Conservation (phyloP, 192 early-diverging fungal genomes). For the Radiomyces spectabilis region DNA sequence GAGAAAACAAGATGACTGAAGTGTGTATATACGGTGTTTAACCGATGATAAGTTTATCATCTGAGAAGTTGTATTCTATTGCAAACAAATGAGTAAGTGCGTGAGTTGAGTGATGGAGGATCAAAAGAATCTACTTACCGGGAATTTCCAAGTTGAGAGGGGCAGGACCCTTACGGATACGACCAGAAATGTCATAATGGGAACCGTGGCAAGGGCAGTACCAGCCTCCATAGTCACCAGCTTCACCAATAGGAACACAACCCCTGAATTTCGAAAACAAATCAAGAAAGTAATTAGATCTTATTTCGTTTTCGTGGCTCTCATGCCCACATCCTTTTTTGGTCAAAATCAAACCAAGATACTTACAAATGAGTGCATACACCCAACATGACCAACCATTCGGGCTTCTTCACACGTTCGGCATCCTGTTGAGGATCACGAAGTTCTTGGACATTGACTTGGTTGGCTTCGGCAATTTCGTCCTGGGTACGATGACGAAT, state of each 20-base stretch:
- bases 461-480: constrained; percentile 91
- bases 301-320: no score
- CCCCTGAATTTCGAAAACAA: constrained; percentile 45
- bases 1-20: background rate
- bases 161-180: constrained; percentile 97
- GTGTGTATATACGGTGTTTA: constrained; percentile 30
- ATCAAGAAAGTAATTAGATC: background rate
- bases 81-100: background rate
- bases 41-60: constrained; percentile 82
- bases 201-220: constrained; percentile 99
- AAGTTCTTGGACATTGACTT: constrained; percentile 69
- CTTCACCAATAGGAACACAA: constrained; percentile 96
- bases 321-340: no score
- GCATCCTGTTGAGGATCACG: constrained; percentile 90
- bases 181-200: constrained; percentile 98
- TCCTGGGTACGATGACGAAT: constrained; percentile 92
- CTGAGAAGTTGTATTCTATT: constrained; percentile 59
- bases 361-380: constrained; percentile 46
- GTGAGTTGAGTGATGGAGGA: background rate
- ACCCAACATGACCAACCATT: constrained; percentile 97
- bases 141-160: constrained; percentile 98
- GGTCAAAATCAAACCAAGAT: background rate
- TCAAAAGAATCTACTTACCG: constrained; percentile 36
- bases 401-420: constrained; percentile 81
- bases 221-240: constrained; percentile 98